These are phyloP conservation scores for Fraxinus xanthoxyloides DNA, from an alignment of 305 asterid species.

Conservation along the genomic window DNA sequence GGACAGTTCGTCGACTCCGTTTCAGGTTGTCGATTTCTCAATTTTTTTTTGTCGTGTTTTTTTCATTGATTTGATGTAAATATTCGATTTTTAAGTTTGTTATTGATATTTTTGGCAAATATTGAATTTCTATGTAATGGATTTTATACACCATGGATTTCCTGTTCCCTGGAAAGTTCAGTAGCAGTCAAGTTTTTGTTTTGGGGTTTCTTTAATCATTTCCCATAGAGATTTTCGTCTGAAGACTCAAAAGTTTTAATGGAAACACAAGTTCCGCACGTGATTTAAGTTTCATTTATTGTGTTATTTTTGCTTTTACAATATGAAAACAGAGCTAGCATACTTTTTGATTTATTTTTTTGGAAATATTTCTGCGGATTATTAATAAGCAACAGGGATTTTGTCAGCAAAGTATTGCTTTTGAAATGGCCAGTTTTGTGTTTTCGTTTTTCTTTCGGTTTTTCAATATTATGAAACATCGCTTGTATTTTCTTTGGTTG, in stretches of 20 bases:
- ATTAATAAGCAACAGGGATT: neutral
- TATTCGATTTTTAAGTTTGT: neutral
- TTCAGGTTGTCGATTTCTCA: conserved; percentile 34
- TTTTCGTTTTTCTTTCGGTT: neutral
- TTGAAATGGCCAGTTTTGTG: neutral
- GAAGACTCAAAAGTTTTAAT: neutral
- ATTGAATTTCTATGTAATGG: neutral
- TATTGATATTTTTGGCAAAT: neutral
- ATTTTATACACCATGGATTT: neutral
- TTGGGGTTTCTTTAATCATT: neutral
- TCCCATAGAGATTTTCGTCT: neutral
- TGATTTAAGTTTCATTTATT: neutral
- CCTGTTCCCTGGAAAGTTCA: neutral
- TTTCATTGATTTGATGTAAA: neutral
- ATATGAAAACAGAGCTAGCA: neutral
- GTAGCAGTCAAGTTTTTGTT: neutral
- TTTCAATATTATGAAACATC: neutral
- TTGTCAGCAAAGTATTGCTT: neutral
- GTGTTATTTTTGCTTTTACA: neutral
- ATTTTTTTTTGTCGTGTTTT: neutral
- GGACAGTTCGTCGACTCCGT: conserved; percentile 43
- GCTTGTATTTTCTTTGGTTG: neutral
- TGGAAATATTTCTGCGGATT: neutral
- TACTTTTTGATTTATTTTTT: neutral
- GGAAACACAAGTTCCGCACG: neutral